Percentiles rank a stretch among this genome's conserved stretches.
These are phyloP conservation scores for Tremella yokohamensis DNA, from an alignment of 768 basidiomycete genomes.

Conservation along the genomic window DNA sequence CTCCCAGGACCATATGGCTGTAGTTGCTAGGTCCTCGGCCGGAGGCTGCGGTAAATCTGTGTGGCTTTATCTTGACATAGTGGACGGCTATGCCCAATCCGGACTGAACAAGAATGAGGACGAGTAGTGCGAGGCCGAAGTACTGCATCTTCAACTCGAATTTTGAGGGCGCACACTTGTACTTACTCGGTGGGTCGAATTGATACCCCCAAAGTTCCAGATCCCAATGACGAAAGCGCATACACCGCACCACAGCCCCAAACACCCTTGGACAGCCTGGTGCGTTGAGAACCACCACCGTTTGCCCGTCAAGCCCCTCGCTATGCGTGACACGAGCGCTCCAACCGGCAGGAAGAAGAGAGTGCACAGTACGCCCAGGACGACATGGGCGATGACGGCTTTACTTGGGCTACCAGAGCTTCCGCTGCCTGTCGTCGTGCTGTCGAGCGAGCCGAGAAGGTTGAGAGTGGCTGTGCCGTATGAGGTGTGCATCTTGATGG, in stretches of 20 bases:
- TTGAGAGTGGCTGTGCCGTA: constrained; percentile 55
- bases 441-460: constrained; percentile 54
- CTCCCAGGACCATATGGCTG: constrained; percentile 59
- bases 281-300: constrained; percentile 60
- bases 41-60: constrained; percentile 50
- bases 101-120: constrained; percentile 58
- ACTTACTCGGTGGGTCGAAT: constrained; percentile 14
- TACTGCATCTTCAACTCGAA: constrained; percentile 40
- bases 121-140: constrained; percentile 58
- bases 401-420: neutral
- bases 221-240: constrained; percentile 25
- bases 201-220: constrained; percentile 18
- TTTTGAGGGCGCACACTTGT: neutral
- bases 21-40: constrained; percentile 56
- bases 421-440: neutral
- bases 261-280: constrained; percentile 56
- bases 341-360: constrained; percentile 59
- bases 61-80: constrained; percentile 24
- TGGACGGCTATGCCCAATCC: constrained; percentile 59
- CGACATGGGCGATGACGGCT: constrained; percentile 58
- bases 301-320: constrained; percentile 55
- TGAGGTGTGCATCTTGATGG: constrained; percentile 56
- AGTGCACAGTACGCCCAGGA: constrained; percentile 58
- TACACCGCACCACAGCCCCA: constrained; percentile 40
- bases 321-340: constrained; percentile 59